Evolutionary conservation across 306 rosid species (phyloP), one percentile per base, ranked within the genome.

Genomic region (Lotus japonicus): DNA sequence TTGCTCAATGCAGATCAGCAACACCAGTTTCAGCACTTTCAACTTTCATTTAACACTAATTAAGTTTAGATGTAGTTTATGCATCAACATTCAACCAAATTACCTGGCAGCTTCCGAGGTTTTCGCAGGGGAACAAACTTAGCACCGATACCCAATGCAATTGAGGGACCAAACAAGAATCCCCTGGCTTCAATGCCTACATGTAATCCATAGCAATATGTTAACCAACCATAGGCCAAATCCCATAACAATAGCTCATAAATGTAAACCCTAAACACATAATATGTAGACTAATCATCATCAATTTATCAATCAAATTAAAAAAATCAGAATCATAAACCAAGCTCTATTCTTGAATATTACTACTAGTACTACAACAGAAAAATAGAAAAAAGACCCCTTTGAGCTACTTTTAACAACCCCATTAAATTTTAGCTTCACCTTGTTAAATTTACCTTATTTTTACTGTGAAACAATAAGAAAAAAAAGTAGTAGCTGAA

Each of bases 111-210:
- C 86, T 94, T 94, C 50, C 85, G 57, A n/a, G 99, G 99, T 76
- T 94, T 94, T n/a, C 99, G 86, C 68, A 94, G 64, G 55, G 97
- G 99, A 61, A 94, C 90, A 72, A 94, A 94, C 90, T 94, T 94
- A 42, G 99, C 99, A 28, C 99, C 99, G 44, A 94, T 88, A 61
- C 88, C 90, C 58, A 90, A 83, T 11, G 99, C 97, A 81, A 94
- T 86, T 11, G 97, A 69, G 18, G 99, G 92, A 60, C 97, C 99
- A 78, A 94, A 94, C 90, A 94, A 69, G 84, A 94, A 94, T 12
- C 99, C 99, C 60, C 99, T 88, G 8, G 99, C 97, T 77, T 94
- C 99, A 64, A 94, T 87, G 16, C 99, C 98, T 94, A 58, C 77
- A 72, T 39, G 49, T 52, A 57, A 64, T 28, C 45, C 54, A 48